These are phyloP conservation scores for Globisporangium takayamanum DNA, from an alignment of 352 stramenopile genomes.

Conservation along the genomic window DNA sequence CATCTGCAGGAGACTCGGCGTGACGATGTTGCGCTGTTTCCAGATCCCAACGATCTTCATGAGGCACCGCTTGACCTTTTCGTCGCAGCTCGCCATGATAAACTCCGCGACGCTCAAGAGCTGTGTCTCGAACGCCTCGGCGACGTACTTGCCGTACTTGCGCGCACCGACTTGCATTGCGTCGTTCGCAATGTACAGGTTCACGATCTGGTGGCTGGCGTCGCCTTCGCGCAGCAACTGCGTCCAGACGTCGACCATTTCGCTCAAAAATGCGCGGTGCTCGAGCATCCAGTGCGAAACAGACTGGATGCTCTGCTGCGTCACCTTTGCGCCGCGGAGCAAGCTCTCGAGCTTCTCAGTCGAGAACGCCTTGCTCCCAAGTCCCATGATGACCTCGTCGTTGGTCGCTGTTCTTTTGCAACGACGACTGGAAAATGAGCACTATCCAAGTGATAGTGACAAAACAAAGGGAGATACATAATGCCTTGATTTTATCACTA, in stretches of 20 bases:
- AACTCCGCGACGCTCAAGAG: slow-evolving; percentile 52
- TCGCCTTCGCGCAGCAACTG: slow-evolving; percentile 40
- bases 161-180: slow-evolving; percentile 79
- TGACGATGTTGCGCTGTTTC: slow-evolving; percentile 71
- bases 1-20: slow-evolving; percentile 38
- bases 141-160: slow-evolving; percentile 70
- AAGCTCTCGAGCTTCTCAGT: slow-evolving; percentile 59
- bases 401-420: neutral
- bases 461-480: too few species aligned
- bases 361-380: slow-evolving; percentile 24
- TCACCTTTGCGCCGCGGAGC: slow-evolving; percentile 63
- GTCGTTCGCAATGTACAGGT: slow-evolving; percentile 83
- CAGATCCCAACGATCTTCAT: slow-evolving; percentile 86
- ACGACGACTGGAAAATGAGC: neutral
- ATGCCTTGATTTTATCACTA: too few species aligned
- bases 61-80: slow-evolving; percentile 80
- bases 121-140: slow-evolving; percentile 47
- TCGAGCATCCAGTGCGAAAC: slow-evolving; percentile 76
- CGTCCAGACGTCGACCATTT: slow-evolving; percentile 61
- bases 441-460: too few species aligned
- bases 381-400: slow-evolving; percentile 5
- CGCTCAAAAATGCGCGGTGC: slow-evolving; percentile 40
- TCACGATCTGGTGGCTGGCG: slow-evolving; percentile 71
- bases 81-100: slow-evolving; percentile 61
- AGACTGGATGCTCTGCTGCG: slow-evolving; percentile 80